Percentiles rank a stretch among this genome's conserved stretches.
Evolutionary conservation across 1,139 yeast genomes (phyloP).

Genomic region (Pichia inconspicua): DNA sequence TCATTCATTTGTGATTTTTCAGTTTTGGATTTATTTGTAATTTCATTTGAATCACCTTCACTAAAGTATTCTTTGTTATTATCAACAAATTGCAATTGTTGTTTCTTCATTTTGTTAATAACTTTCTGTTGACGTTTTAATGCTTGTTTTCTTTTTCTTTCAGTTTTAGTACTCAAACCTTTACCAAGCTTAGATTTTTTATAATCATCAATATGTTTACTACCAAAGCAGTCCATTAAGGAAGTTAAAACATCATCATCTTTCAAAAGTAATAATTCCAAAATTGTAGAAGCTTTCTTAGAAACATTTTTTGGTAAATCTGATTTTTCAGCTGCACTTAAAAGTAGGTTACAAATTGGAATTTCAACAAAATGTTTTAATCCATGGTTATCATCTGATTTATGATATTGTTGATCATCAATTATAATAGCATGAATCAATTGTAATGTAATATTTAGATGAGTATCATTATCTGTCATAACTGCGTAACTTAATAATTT

Average conservation of each 20-base stretch:
- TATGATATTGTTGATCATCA: slow-evolving; percentile 44
- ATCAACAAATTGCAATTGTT: slow-evolving; percentile 64
- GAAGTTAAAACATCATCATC: slow-evolving; percentile 44
- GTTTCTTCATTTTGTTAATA: slow-evolving; percentile 69
- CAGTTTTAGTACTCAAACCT: slow-evolving; percentile 57
- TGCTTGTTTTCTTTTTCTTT: slow-evolving; percentile 59
- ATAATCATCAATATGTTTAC: slow-evolving; percentile 41
- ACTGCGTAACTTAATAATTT: slow-evolving; percentile 49
- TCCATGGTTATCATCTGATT: slow-evolving; percentile 28
- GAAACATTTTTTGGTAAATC: slow-evolving; percentile 42
- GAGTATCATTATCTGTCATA: slow-evolving; percentile 36
- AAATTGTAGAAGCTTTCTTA: slow-evolving; percentile 48
- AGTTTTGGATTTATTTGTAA: neutral
- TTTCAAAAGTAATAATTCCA: slow-evolving; percentile 42
- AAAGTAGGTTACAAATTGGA: slow-evolving; percentile 49
- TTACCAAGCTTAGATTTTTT: slow-evolving; percentile 47
- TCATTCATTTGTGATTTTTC: neutral
- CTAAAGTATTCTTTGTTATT: slow-evolving; percentile 29
- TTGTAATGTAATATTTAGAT: slow-evolving; percentile 54
- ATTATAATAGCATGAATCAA: slow-evolving; percentile 55
- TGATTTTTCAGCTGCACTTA: slow-evolving; percentile 40
- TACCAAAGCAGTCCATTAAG: slow-evolving; percentile 51
- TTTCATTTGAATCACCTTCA: neutral
- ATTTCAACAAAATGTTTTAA: slow-evolving; percentile 42
- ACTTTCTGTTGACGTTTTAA: slow-evolving; percentile 64